These are phyloP conservation scores for Acarospora socialis DNA, from an alignment of 2,329 filamentous ascomycete species.

Conservation along the genomic window DNA sequence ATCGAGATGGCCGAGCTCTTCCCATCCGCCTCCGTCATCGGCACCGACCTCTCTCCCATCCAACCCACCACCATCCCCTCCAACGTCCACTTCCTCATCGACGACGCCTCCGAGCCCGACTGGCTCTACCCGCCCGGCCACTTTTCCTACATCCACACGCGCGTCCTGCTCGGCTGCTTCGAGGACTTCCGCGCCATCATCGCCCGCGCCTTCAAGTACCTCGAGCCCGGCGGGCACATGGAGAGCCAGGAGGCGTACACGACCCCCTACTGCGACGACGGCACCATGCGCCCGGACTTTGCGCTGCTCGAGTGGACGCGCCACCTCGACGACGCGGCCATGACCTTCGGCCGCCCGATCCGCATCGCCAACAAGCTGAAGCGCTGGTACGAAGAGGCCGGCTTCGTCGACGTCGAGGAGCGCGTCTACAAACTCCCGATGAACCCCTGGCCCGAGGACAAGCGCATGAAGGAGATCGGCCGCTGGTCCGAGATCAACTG, in stretches of 20 bases:
- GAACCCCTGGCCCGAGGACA: constrained; percentile 37
- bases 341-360: background rate
- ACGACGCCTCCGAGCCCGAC: constrained; percentile 49
- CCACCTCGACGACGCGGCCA: constrained; percentile 2
- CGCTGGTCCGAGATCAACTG: constrained; percentile 34
- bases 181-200: constrained; percentile 43
- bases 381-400: constrained; percentile 40
- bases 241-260: constrained; percentile 32
- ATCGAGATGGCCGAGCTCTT: constrained; percentile 35
- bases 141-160: constrained; percentile 47
- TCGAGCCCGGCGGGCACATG: constrained; percentile 41
- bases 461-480: constrained; percentile 34
- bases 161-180: constrained; percentile 44
- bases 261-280: constrained; percentile 38
- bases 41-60: constrained; percentile 54
- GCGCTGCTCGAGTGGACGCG: constrained; percentile 6
- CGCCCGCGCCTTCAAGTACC: constrained; percentile 34
- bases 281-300: constrained; percentile 36
- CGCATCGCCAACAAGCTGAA: constrained; percentile 40
- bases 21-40: constrained; percentile 43
- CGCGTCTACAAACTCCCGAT: constrained; percentile 38
- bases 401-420: constrained; percentile 43
- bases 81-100: constrained; percentile 61
- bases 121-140: constrained; percentile 39
- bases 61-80: constrained; percentile 52